Evolutionary conservation across 306 rosid species (phyloP).

Genomic region (Mucuna pruriens): DNA sequence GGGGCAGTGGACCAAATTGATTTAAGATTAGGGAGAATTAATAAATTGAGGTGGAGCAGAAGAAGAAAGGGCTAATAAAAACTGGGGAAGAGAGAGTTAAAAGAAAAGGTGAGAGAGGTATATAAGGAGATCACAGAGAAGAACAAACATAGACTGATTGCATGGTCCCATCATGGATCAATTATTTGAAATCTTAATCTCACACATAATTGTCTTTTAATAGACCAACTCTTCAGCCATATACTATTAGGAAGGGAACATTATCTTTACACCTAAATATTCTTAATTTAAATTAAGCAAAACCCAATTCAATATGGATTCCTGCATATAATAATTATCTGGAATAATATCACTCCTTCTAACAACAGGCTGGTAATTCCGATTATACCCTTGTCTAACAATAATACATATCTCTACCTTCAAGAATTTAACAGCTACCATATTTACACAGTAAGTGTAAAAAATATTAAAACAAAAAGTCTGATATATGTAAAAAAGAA

Average conservation of each 20-base stretch:
- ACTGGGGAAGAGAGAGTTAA: not conserved
- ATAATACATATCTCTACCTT: not conserved
- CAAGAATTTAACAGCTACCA: no score
- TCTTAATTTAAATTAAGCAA: not conserved
- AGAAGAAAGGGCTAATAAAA: not conserved
- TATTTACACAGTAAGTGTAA: no score
- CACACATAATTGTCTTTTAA: not conserved
- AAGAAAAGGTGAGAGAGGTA: not conserved
- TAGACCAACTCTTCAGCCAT: not conserved
- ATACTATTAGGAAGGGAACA: constrained; percentile 4
- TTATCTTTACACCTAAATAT: not conserved
- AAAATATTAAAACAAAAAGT: no score
- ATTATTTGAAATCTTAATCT: constrained; percentile 20
- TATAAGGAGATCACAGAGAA: not conserved
- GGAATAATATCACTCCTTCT: not conserved
- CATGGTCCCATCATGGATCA: constrained; percentile 32
- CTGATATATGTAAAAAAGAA: no score
- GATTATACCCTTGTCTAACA: constrained; percentile 15
- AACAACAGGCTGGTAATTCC: not conserved
- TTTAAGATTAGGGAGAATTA: not conserved
- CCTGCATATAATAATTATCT: not conserved
- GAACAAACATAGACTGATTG: not conserved
- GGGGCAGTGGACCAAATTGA: not conserved
- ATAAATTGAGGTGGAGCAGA: not conserved
- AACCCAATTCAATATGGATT: constrained; percentile 13